Evolutionary conservation across 495 filamentous ascomycete species (phyloP).

Genomic region (Hypoxylon lenormandii): DNA sequence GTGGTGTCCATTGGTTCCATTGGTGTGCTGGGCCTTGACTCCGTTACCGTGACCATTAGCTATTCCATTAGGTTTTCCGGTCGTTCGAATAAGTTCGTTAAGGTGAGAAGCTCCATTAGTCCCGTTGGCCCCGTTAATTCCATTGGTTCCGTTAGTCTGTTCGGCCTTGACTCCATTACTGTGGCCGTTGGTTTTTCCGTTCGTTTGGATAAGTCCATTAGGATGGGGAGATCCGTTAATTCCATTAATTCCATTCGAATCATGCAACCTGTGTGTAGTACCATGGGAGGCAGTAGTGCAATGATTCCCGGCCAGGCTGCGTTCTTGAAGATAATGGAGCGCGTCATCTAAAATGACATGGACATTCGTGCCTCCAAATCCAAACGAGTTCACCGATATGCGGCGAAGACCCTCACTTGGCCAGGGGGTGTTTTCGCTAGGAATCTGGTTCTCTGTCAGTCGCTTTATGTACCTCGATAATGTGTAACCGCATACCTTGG

Average conservation of each 20-base stretch:
- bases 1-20: slow-evolving; percentile 9
- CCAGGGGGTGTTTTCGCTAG: slow-evolving; percentile 40
- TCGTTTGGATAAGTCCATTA: slow-evolving; percentile 15
- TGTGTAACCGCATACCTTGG: slow-evolving; percentile 22
- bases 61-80: slow-evolving; percentile 3
- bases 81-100: too few relatives aligned
- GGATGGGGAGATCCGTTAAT: background rate
- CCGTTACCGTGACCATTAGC: slow-evolving; percentile 30
- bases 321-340: slow-evolving; percentile 34
- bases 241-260: slow-evolving; percentile 15
- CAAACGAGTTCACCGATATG: slow-evolving; percentile 67
- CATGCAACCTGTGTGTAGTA: background rate
- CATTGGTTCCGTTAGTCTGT: slow-evolving; percentile 15
- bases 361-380: slow-evolving; percentile 70
- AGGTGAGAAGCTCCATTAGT: background rate
- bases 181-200: slow-evolving; percentile 33
- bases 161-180: slow-evolving; percentile 2
- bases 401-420: slow-evolving; percentile 55
- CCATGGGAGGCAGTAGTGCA: slow-evolving; percentile 23
- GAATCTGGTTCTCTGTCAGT: slow-evolving; percentile 39
- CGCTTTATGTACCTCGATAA: background rate
- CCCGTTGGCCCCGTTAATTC: background rate
- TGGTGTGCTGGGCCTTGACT: background rate
- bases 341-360: slow-evolving; percentile 67
- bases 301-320: slow-evolving; percentile 41